phyloP scores from a whole-genome alignment of 805 yeast genomes.

The Wickerhamiella occidentalis region DNA sequence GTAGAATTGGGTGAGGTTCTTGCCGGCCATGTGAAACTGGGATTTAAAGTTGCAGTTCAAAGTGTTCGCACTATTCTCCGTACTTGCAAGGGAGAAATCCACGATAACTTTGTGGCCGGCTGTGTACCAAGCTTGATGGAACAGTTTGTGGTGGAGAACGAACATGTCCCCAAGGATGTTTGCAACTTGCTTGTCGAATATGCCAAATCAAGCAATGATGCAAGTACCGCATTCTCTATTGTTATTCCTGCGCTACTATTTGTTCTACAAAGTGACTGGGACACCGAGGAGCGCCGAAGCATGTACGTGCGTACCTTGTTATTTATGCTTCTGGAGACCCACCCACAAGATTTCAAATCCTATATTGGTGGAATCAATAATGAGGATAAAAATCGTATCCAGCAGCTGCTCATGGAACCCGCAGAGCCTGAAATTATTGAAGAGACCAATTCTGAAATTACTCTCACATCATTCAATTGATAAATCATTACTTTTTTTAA shows the following conservation, averaged over 20 bases:
- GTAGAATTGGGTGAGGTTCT: conserved; percentile 8
- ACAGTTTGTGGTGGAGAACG: conserved; percentile 1
- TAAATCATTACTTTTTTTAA: not conserved
- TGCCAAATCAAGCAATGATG: not conserved
- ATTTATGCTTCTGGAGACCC: conserved; percentile 24
- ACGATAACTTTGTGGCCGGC: conserved; percentile 8
- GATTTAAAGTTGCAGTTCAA: conserved; percentile 3
- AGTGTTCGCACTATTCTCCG: conserved; percentile 17
- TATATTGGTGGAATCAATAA: conserved; percentile 37
- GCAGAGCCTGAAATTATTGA: conserved; percentile 11
- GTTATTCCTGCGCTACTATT: conserved; percentile 27
- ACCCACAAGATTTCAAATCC: conserved; percentile 26
- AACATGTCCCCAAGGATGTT: conserved; percentile 6
- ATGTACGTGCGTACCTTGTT: conserved; percentile 22
- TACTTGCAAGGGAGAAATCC: conserved; percentile 11
- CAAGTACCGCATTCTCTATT: conserved; percentile 25
- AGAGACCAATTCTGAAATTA: conserved; percentile 31
- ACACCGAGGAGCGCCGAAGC: conserved; percentile 15
- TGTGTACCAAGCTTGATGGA: conserved; percentile 14
- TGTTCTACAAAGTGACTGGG: conserved; percentile 17
- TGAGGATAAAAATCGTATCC: conserved; percentile 15
- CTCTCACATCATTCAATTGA: conserved; percentile 37
- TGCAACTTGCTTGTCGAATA: conserved; percentile 12
- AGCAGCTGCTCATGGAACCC: conserved; percentile 16
- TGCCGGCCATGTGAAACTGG: not conserved